A percentile compares a stretch with the other conserved stretches of the same genome.
These are phyloP conservation scores for Candida lessepsii DNA, from an alignment of 805 yeast species.

Conservation along the genomic window DNA sequence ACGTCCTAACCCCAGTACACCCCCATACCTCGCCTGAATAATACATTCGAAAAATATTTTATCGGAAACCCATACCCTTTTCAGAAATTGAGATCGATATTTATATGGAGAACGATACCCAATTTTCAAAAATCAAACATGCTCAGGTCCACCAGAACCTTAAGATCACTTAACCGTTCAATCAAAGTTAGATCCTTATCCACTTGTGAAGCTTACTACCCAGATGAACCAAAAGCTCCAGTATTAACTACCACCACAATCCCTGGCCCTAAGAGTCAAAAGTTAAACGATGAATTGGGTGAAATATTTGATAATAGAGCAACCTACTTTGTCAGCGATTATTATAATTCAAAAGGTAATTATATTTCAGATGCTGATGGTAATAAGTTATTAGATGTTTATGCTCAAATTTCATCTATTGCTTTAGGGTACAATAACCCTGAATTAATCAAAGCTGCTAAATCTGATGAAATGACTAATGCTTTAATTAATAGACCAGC, in stretches of 20 bases:
- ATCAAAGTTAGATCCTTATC: slow-evolving; percentile 4
- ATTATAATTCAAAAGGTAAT: slow-evolving; percentile 37
- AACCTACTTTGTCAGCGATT: slow-evolving; percentile 42
- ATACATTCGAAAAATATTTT: not conserved
- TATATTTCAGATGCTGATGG: slow-evolving; percentile 44
- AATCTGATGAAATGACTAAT: slow-evolving; percentile 39
- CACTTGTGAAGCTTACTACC: slow-evolving; percentile 26
- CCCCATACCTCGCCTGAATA: too few relatives aligned
- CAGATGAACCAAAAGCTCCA: slow-evolving; percentile 37
- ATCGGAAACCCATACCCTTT: slow-evolving; percentile 12
- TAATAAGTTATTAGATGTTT: slow-evolving; percentile 39
- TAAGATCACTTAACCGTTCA: not conserved
- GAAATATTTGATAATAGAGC: slow-evolving; percentile 41
- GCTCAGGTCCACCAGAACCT: slow-evolving; percentile 1
- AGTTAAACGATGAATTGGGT: slow-evolving; percentile 35
- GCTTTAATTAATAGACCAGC: slow-evolving; percentile 45
- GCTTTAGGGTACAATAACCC: slow-evolving; percentile 47
- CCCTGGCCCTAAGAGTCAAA: slow-evolving; percentile 39
- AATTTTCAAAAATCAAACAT: slow-evolving; percentile 1
- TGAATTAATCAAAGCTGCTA: slow-evolving; percentile 34
- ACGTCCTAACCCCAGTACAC: too few relatives aligned
- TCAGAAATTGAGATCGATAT: not conserved
- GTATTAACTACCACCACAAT: slow-evolving; percentile 25
- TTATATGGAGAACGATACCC: not conserved
- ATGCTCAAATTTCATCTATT: slow-evolving; percentile 44